phyloP scores from a whole-genome alignment of 2,329 filamentous ascomycete species.

The Pezicula radicicola region DNA sequence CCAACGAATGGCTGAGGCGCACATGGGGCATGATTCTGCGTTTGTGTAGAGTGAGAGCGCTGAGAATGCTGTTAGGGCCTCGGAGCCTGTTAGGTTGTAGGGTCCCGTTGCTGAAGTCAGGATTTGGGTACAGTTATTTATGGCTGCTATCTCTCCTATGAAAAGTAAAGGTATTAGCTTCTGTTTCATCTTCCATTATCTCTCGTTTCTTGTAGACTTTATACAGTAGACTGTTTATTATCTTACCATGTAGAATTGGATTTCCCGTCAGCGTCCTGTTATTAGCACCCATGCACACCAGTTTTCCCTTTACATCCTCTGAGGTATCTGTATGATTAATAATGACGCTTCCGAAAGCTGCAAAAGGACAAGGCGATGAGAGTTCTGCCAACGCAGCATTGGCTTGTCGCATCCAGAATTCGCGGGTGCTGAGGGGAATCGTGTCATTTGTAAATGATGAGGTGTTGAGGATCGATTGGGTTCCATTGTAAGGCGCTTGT shows the following conservation, averaged over 20 bases:
- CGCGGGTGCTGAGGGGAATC: slow-evolving; percentile 36
- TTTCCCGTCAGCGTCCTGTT: slow-evolving; percentile 41
- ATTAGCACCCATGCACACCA: slow-evolving; percentile 51
- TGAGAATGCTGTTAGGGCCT: slow-evolving; percentile 42
- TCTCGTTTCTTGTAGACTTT: not conserved
- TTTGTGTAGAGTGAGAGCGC: slow-evolving; percentile 53
- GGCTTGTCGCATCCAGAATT: slow-evolving; percentile 50
- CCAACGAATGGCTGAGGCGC: slow-evolving; percentile 53
- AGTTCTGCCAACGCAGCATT: slow-evolving; percentile 41
- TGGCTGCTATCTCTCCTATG: slow-evolving; percentile 50
- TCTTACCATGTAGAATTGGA: slow-evolving; percentile 47
- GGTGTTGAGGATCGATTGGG: not conserved
- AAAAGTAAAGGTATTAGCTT: not conserved
- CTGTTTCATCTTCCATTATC: not conserved
- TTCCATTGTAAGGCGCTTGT: not conserved
- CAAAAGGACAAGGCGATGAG: slow-evolving; percentile 46
- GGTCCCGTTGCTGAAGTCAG: slow-evolving; percentile 42
- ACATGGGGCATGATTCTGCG: slow-evolving; percentile 56
- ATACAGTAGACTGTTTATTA: not conserved
- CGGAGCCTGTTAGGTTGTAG: slow-evolving; percentile 37
- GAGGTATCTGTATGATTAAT: slow-evolving; percentile 48
- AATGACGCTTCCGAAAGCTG: slow-evolving; percentile 50
- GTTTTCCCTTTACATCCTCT: slow-evolving; percentile 34
- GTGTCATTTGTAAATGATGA: slow-evolving; percentile 4
- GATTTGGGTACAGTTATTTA: slow-evolving; percentile 48